phyloP scores from a whole-genome alignment of 768 basidiomycete genomes.

The Nevesoporus exiguus region DNA sequence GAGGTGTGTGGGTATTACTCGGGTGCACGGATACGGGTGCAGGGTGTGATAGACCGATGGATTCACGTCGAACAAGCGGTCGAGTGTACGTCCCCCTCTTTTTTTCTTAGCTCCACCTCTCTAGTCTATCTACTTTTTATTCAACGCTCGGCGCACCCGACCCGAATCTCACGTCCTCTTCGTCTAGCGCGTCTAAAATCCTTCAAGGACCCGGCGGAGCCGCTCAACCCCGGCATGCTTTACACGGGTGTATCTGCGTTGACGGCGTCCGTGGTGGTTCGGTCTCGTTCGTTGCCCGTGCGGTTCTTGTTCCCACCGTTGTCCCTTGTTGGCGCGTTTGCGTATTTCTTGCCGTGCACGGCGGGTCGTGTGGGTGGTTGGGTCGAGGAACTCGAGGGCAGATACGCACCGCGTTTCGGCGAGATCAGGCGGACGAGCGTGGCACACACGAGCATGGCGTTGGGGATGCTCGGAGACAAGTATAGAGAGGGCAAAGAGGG shows the following conservation, averaged over 20 bases:
- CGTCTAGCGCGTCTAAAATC: constrained; percentile 73
- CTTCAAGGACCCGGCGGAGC: constrained; percentile 75
- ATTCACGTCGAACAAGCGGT: constrained; percentile 81
- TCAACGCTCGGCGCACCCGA: no score
- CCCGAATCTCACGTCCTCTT: not conserved
- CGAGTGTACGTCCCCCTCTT: constrained; percentile 66
- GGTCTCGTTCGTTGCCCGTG: constrained; percentile 66
- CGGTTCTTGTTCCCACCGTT: constrained; percentile 75
- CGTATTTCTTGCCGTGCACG: constrained; percentile 87
- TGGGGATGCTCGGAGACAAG: constrained; percentile 53
- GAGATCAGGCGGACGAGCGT: constrained; percentile 63
- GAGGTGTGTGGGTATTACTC: constrained; percentile 52
- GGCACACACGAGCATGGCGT: constrained; percentile 57
- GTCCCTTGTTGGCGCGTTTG: constrained; percentile 63
- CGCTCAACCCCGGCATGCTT: constrained; percentile 83
- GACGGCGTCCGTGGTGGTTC: constrained; percentile 81
- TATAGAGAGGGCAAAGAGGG: constrained; percentile 44
- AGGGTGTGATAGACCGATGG: constrained; percentile 75
- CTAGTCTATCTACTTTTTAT: not conserved
- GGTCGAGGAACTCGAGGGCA: constrained; percentile 65
- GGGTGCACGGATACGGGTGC: constrained; percentile 62
- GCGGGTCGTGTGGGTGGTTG: constrained; percentile 65
- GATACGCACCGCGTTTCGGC: constrained; percentile 64
- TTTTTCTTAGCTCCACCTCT: not conserved
- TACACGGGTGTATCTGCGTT: constrained; percentile 89